Conservation (phyloP, 2,329 filamentous ascomycete genomes). For the Pyrenophora tritici-repentis region DNA sequence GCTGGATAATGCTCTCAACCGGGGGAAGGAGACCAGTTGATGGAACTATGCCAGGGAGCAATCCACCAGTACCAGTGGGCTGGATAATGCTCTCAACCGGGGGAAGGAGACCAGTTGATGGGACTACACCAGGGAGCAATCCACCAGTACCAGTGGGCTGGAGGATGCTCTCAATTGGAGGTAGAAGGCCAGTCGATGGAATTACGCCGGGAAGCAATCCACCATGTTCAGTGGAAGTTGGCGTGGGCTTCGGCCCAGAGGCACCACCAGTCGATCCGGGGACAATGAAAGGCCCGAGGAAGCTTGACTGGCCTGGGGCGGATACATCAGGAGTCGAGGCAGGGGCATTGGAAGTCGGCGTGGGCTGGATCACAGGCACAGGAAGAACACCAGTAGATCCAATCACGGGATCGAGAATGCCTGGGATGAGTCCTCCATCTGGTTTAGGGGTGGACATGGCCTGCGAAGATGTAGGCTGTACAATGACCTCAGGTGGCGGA, state of each 20-base stretch:
- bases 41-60: too few relatives aligned
- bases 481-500: conserved; percentile 3
- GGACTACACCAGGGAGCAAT: conserved; percentile 6
- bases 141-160: conserved; percentile 13
- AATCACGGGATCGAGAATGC: conserved; percentile 21
- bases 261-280: conserved; percentile 29
- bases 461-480: conserved; percentile 12
- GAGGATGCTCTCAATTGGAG: conserved; percentile 25
- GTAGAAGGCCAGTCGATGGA: conserved; percentile 1
- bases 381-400: conserved; percentile 29
- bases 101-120: too few relatives aligned
- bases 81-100: too few relatives aligned
- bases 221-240: too few relatives aligned
- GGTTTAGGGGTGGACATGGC: conserved; percentile 5
- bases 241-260: conserved; percentile 4
- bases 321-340: conserved; percentile 8
- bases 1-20: too few relatives aligned
- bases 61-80: too few relatives aligned
- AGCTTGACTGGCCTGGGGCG: conserved; percentile 18
- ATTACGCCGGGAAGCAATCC: too few relatives aligned
- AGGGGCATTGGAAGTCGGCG: conserved; percentile 11
- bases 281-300: conserved; percentile 31
- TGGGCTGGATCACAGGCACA: conserved; percentile 27
- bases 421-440: conserved; percentile 12
- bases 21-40: too few relatives aligned